Conservation (phyloP, 352 stramenopile species). For the Pythium aristosporum region DNA sequence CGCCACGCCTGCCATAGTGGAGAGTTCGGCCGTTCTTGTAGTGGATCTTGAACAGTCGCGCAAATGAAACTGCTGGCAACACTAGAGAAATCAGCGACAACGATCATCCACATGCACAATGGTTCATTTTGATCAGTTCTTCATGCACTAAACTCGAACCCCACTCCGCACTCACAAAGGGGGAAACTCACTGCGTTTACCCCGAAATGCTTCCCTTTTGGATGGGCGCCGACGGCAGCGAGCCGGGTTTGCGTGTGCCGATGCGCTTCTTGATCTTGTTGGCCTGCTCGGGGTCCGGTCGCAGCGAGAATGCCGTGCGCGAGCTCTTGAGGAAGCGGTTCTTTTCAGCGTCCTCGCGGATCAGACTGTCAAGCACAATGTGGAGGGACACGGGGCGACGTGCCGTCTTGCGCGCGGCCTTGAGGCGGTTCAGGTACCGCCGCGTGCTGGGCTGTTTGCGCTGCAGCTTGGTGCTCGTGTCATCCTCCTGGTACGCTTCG, state of each 20-base stretch:
- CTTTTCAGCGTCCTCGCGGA: conserved; percentile 71
- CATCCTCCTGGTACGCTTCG: conserved; percentile 24
- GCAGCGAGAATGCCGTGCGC: conserved; percentile 66
- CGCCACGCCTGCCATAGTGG: conserved; percentile 30
- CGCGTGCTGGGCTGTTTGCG: conserved; percentile 80
- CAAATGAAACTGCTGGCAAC: not conserved
- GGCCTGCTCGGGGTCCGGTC: conserved; percentile 71
- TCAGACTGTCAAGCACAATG: conserved; percentile 78
- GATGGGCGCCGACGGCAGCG: conserved; percentile 58
- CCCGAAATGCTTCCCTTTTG: conserved; percentile 66
- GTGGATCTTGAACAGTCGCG: conserved; percentile 2
- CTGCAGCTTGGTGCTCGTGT: conserved; percentile 39
- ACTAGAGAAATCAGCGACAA: not conserved
- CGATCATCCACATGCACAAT: not conserved
- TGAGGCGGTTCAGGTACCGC: conserved; percentile 76
- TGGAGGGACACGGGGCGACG: conserved; percentile 66
- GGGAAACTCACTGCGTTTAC: conserved; percentile 1
- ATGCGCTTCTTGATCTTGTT: conserved; percentile 80
- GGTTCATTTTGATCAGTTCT: conserved; percentile 12
- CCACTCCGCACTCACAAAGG: not conserved
- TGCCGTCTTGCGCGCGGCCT: conserved; percentile 63
- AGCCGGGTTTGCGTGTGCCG: conserved; percentile 57
- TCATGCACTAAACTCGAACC: conserved; percentile 14
- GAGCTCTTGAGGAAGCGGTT: conserved; percentile 88
- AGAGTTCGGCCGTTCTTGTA: not conserved